phyloP scores from a whole-genome alignment of 352 stramenopile genomes.

The Nothophytophthora sp. region DNA sequence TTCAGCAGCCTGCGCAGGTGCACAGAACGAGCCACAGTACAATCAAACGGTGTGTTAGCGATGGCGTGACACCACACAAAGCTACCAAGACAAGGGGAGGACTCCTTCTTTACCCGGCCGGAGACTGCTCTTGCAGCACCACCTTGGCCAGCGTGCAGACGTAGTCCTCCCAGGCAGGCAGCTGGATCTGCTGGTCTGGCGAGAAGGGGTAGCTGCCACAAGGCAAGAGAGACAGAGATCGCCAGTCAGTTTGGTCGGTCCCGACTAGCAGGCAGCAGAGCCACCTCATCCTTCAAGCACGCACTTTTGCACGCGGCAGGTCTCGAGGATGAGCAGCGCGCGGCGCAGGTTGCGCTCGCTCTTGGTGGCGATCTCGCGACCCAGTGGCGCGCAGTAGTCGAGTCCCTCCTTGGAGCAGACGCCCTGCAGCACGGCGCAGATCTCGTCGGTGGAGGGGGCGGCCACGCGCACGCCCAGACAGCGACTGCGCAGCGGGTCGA shows the following conservation, averaged over 20 bases:
- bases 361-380: constrained; percentile 90
- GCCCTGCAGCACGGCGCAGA: constrained; percentile 88
- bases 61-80: too few relatives aligned
- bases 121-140: constrained; percentile 96
- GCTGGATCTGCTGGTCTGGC: constrained; percentile 76
- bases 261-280: too few relatives aligned
- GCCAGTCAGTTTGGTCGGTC: background rate
- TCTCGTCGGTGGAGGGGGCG: constrained; percentile 90
- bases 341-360: constrained; percentile 96
- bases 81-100: too few relatives aligned
- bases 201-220: constrained; percentile 89
- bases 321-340: constrained; percentile 98
- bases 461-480: constrained; percentile 96
- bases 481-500: constrained; percentile 96
- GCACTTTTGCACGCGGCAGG: constrained; percentile 82
- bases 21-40: background rate
- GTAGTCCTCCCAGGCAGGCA: constrained; percentile 98
- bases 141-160: constrained; percentile 94
- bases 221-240: background rate
- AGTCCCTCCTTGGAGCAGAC: constrained; percentile 94
- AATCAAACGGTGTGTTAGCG: too few relatives aligned
- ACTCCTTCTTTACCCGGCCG: constrained; percentile 68
- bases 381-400: constrained; percentile 86
- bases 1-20: constrained; percentile 80
- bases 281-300: background rate